Conservation (phyloP, 805 yeast genomes). For the Yueomyces sp. region DNA sequence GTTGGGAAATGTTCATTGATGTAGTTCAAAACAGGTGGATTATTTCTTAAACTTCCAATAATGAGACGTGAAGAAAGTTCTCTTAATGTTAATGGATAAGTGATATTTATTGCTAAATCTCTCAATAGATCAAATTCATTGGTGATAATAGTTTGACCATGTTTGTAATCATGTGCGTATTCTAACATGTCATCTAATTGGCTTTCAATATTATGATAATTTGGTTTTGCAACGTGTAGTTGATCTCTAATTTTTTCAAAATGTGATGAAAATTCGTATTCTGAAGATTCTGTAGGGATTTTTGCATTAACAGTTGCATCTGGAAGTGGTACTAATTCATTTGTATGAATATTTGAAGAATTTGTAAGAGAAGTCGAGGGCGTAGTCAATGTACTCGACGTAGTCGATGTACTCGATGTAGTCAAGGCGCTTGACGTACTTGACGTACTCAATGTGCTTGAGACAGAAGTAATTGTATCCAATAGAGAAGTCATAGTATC, state of each 20-base stretch:
- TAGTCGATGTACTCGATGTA: background rate
- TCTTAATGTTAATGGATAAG: constrained; percentile 15
- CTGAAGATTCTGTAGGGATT: background rate
- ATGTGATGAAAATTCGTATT: constrained; percentile 18
- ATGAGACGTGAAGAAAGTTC: constrained; percentile 50
- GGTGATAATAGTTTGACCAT: constrained; percentile 36
- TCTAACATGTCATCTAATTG: constrained; percentile 34
- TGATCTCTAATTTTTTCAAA: constrained; percentile 19
- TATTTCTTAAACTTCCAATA: constrained; percentile 61
- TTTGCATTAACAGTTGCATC: background rate
- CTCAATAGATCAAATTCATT: constrained; percentile 17
- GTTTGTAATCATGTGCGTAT: constrained; percentile 53
- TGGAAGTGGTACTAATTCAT: background rate
- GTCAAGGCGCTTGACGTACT: background rate
- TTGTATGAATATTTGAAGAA: background rate
- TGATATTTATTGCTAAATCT: constrained; percentile 6
- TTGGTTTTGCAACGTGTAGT: constrained; percentile 3
- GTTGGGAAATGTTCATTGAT: constrained; percentile 24
- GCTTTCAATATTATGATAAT: constrained; percentile 9
- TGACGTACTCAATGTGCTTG: background rate
- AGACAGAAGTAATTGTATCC: background rate
- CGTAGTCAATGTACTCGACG: background rate
- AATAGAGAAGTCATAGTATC: background rate
- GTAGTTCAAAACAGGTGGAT: constrained; percentile 42
- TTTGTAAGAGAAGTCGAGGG: background rate